Evolutionary conservation across 345 rosid species (phyloP).

Genomic region (Brassica juncea): DNA sequence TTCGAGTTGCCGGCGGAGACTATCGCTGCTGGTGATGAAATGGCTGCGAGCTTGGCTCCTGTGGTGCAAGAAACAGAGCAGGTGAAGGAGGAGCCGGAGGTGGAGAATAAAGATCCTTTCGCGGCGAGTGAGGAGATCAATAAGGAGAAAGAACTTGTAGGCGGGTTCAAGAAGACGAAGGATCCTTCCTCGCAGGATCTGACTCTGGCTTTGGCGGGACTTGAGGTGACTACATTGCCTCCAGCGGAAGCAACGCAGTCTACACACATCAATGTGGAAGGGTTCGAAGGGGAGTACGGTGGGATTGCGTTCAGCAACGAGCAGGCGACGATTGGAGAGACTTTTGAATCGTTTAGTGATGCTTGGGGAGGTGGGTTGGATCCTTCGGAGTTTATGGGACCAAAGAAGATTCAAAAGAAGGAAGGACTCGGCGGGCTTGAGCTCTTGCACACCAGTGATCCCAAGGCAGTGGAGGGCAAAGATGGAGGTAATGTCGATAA

Average conservation of each 20-base stretch:
- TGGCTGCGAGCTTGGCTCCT: conserved; percentile 62
- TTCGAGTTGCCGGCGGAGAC: conserved; percentile 89
- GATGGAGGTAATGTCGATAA: conserved; percentile 68
- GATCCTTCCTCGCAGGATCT: conserved; percentile 69
- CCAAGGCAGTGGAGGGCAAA: conserved; percentile 44
- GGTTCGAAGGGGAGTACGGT: conserved; percentile 95
- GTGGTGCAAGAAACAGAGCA: conserved; percentile 53
- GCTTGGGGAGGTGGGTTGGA: conserved; percentile 99
- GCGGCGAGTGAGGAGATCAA: conserved; percentile 77
- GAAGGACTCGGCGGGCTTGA: conserved; percentile 97
- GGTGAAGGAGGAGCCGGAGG: conserved; percentile 61
- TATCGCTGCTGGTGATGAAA: conserved; percentile 77
- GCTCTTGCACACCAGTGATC: conserved; percentile 77
- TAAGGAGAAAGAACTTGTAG: conserved; percentile 74
- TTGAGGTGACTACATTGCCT: conserved; percentile 90
- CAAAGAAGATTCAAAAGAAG: conserved; percentile 66
- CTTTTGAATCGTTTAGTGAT: conserved; percentile 83
- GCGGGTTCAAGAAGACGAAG: conserved; percentile 87
- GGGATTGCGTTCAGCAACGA: conserved; percentile 92
- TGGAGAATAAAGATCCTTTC: conserved; percentile 78
- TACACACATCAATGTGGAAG: conserved; percentile 85
- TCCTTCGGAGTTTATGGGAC: conserved; percentile 87
- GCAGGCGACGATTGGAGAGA: conserved; percentile 86
- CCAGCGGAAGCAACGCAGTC: conserved; percentile 98
- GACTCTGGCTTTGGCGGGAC: conserved; percentile 79